Percentiles rank a stretch among this genome's conserved stretches.
Evolutionary conservation across 2,329 filamentous ascomycete species (phyloP).

Genomic region (Metarhizium album): DNA sequence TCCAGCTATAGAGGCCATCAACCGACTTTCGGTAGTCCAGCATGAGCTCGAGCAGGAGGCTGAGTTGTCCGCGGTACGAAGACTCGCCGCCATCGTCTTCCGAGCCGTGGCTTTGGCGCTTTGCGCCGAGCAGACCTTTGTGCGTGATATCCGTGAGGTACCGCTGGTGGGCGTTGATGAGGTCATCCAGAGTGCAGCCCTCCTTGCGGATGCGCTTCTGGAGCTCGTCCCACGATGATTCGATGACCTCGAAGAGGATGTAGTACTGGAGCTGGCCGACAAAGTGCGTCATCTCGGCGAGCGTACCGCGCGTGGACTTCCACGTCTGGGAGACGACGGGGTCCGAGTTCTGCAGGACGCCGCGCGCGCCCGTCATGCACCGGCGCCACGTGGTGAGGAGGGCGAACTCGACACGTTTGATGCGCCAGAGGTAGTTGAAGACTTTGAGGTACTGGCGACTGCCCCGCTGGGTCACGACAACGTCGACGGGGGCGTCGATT

Average conservation of each 20-base stretch:
- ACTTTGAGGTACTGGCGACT: slow-evolving; percentile 96
- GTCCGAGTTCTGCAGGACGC: slow-evolving; percentile 72
- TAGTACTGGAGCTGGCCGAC: slow-evolving; percentile 97
- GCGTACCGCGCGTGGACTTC: slow-evolving; percentile 78
- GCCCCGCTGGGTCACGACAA: slow-evolving; percentile 92
- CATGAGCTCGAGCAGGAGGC: slow-evolving; percentile 90
- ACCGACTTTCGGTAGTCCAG: slow-evolving; percentile 86
- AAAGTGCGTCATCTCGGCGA: slow-evolving; percentile 98
- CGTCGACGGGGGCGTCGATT: slow-evolving; percentile 90
- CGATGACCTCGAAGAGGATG: slow-evolving; percentile 96
- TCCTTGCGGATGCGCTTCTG: slow-evolving; percentile 74
- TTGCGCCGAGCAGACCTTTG: slow-evolving; percentile 82
- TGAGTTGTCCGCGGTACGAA: slow-evolving; percentile 84
- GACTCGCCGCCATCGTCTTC: slow-evolving; percentile 58
- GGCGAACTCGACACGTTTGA: slow-evolving; percentile 95
- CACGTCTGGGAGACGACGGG: slow-evolving; percentile 63
- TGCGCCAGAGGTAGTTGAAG: slow-evolving; percentile 97
- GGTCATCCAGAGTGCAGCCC: slow-evolving; percentile 84
- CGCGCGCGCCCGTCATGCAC: slow-evolving; percentile 87
- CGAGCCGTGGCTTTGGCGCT: slow-evolving; percentile 31
- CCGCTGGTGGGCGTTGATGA: slow-evolving; percentile 81
- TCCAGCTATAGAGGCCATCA: slow-evolving; percentile 89
- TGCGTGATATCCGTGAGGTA: slow-evolving; percentile 93
- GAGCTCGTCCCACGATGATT: slow-evolving; percentile 87
- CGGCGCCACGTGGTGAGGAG: slow-evolving; percentile 85